These are phyloP conservation scores for Oryza brachyantha DNA, from an alignment of 176 grass and related monocot genomes.

Conservation along the genomic window DNA sequence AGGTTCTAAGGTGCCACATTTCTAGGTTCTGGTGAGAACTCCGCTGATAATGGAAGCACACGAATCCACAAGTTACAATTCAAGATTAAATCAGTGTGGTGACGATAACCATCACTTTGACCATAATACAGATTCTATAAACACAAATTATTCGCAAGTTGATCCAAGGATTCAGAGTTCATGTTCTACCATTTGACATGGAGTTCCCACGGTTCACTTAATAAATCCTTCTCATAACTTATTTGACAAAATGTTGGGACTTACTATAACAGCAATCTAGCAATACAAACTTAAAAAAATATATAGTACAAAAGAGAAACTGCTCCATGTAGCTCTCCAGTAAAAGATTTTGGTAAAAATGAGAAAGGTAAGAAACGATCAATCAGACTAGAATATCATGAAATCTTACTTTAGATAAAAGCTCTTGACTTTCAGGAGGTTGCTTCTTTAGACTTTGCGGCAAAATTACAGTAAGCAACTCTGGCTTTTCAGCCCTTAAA, in stretches of 20 bases:
- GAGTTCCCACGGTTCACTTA: not conserved
- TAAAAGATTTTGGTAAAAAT: not conserved
- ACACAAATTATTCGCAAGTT: conserved; percentile 7
- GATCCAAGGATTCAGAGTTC: conserved; percentile 1
- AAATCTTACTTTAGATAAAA: conserved; percentile 82
- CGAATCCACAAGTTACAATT: not conserved
- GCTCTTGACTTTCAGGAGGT: conserved; percentile 93
- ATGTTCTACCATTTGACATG: not conserved
- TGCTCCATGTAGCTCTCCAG: not conserved
- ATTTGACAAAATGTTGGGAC: not conserved
- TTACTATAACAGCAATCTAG: not conserved
- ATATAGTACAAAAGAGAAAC: not conserved
- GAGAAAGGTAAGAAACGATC: conserved; percentile 2
- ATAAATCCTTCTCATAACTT: not conserved
- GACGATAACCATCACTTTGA: not conserved
- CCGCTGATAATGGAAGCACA: not conserved
- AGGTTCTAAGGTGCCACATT: too few species aligned
- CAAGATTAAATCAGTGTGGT: not conserved
- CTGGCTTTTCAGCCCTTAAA: conserved; percentile 96
- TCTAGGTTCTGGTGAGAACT: not conserved
- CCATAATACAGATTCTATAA: not conserved
- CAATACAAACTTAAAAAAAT: not conserved
- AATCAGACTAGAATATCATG: conserved; percentile 1
- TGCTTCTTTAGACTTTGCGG: conserved; percentile 96
- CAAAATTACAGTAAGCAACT: conserved; percentile 98